Base-by-base conservation (phyloP, 2,329 filamentous ascomycete species). In the Hymenotorrendiella dingleyae region DNA sequence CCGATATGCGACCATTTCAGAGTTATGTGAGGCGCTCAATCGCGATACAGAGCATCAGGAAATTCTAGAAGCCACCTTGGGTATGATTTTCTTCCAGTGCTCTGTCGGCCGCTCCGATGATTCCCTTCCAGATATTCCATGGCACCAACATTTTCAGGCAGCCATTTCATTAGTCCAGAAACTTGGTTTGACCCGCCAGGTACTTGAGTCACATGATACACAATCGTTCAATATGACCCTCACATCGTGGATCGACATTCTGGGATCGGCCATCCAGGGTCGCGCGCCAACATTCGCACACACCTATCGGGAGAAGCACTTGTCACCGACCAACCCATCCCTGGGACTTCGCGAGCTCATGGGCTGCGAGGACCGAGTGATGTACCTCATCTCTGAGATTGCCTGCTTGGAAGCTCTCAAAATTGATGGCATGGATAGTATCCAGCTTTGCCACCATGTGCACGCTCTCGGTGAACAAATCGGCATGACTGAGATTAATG, bases 361-460 rank as follows among this genome's bases (percentile, higher is more conserved):
- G 90, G 93, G 93, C 54, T 97, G 93, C 64, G 91, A 97, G 52
- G 93, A 98, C 67, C 81, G 82, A 17, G 85, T 97, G 66, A 96
- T 98, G 89, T 97, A 95, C 65, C 74, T 97, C 57, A 94, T 98
- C 62, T 94, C 89, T 2, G 93, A 98, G 68, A 95, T 97, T 57
- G 87, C 91, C 42, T 97, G 93, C 65, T 80, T 98, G 40, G 93
- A 97, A 64, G 85, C 86, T 3, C 78, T 96, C 51, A 94, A 93
- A 72, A 69, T 73, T 28, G 80, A 85, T 47, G 86, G 85, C 55
- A 88, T 93, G 69, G 86, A 94, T 54, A 83, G 93, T 59, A 82
- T 93, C 52, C 79, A 81, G 38, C 79, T 97, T 33, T 96, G 90
- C 75, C 78, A 84, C 47, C 91, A 96, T 65, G 88, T 97, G 28